phyloP scores from a whole-genome alignment of 805 yeast genomes.

The Kurtzmaniella fragi region DNA sequence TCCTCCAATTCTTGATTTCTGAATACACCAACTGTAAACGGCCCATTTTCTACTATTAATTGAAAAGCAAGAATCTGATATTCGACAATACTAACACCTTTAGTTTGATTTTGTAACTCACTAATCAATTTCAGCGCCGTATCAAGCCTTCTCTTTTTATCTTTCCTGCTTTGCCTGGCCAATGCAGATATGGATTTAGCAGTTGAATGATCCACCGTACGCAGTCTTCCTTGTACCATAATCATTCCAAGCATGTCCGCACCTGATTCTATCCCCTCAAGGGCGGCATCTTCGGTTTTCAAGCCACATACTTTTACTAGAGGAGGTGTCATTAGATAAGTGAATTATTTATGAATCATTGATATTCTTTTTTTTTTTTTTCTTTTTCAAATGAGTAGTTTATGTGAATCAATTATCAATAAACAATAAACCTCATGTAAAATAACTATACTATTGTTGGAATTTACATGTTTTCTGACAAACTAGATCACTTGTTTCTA shows the following conservation, averaged over 20 bases:
- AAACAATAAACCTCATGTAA: not conserved
- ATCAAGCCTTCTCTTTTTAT: slow-evolving; percentile 11
- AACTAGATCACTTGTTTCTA: too few relatives aligned
- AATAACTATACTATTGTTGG: too few relatives aligned
- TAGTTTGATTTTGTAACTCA: slow-evolving; percentile 26
- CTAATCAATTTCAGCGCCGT: slow-evolving; percentile 14
- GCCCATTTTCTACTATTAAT: slow-evolving; percentile 43
- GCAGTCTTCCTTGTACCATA: slow-evolving; percentile 72
- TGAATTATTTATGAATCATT: not conserved
- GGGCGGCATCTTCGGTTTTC: slow-evolving; percentile 61
- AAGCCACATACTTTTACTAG: slow-evolving; percentile 88
- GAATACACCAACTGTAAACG: slow-evolving; percentile 84
- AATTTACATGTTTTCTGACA: too few relatives aligned
- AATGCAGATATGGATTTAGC: slow-evolving; percentile 24
- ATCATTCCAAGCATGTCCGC: slow-evolving; percentile 82
- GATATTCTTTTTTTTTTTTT: not conserved
- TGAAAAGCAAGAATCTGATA: slow-evolving; percentile 7
- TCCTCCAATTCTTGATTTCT: slow-evolving; percentile 71
- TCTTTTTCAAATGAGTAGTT: not conserved
- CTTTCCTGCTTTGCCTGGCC: slow-evolving; percentile 19
- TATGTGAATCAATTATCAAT: not conserved
- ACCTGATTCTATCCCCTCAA: slow-evolving; percentile 61
- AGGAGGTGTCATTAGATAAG: slow-evolving; percentile 12
- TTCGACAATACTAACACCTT: slow-evolving; percentile 7
- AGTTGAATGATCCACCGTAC: slow-evolving; percentile 51